These are phyloP conservation scores for Boletus eberwhitei DNA, from an alignment of 768 basidiomycete species.

Conservation along the genomic window DNA sequence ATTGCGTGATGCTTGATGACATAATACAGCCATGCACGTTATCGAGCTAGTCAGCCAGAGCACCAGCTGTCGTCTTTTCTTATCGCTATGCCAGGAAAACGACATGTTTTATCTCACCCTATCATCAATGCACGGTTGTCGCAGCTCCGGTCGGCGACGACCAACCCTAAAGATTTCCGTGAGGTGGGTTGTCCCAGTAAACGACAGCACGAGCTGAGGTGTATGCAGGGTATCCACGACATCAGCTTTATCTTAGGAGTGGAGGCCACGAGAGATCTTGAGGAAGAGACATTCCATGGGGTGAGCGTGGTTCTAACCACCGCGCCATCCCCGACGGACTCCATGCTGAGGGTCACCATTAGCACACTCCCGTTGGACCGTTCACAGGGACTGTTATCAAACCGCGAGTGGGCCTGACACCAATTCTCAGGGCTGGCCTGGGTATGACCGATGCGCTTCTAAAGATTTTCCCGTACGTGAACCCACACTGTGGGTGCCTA, in stretches of 20 bases:
- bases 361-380: conserved; percentile 77
- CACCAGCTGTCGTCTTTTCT: not conserved
- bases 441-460: conserved; percentile 91
- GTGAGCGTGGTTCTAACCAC: conserved; percentile 41
- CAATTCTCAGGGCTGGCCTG: conserved; percentile 89
- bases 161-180: conserved; percentile 71
- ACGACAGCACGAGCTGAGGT: conserved; percentile 1
- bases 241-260: conserved; percentile 79
- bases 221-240: conserved; percentile 60
- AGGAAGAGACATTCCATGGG: conserved; percentile 58
- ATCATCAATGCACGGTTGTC: conserved; percentile 72
- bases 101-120: conserved; percentile 65
- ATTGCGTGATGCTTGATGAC: no score
- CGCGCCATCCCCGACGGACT: not conserved
- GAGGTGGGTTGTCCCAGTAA: conserved; percentile 45
- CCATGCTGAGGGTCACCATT: not conserved
- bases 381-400: conserved; percentile 79
- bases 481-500: not conserved
- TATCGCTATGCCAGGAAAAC: conserved; percentile 30
- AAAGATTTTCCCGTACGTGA: conserved; percentile 75
- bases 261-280: conserved; percentile 71
- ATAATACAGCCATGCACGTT: not conserved
- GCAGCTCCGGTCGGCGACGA: conserved; percentile 59
- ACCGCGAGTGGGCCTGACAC: conserved; percentile 78
- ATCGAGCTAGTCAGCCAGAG: no score